phyloP scores from a whole-genome alignment of 2,329 filamentous ascomycete genomes.

The Penicillium sp. region DNA sequence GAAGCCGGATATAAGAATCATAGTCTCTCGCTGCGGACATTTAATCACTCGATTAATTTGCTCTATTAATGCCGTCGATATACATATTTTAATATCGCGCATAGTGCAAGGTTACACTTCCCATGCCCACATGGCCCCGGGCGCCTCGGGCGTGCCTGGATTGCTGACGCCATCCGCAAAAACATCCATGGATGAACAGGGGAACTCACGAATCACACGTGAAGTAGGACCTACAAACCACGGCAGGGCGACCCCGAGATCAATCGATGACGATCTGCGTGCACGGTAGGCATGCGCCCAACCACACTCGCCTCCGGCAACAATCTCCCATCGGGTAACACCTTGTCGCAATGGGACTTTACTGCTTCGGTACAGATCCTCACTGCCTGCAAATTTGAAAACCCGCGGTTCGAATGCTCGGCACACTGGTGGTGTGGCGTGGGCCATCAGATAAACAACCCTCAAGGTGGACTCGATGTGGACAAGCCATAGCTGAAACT shows the following conservation, averaged over 20 bases:
- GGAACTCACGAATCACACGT: too few relatives aligned
- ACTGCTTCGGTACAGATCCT: not conserved
- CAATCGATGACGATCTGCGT: conserved; percentile 12
- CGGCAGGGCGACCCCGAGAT: conserved; percentile 12
- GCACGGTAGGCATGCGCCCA: not conserved
- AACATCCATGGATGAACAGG: too few relatives aligned
- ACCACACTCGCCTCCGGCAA: not conserved
- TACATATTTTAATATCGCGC: too few relatives aligned
- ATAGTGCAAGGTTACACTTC: too few relatives aligned
- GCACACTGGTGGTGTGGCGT: conserved; percentile 1
- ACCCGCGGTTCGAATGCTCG: conserved; percentile 3
- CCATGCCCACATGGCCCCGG: too few relatives aligned
- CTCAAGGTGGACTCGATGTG: conserved; percentile 12
- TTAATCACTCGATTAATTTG: too few relatives aligned
- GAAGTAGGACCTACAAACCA: too few relatives aligned
- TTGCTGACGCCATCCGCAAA: too few relatives aligned
- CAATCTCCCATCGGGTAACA: not conserved
- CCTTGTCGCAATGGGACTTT: conserved; percentile 1
- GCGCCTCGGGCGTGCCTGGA: too few relatives aligned
- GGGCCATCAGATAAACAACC: conserved; percentile 1
- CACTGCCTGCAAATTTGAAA: not conserved
- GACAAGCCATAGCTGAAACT: conserved; percentile 13
- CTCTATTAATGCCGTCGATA: too few relatives aligned
- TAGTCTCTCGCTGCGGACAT: too few relatives aligned
- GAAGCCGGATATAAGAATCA: too few relatives aligned